Conservation (phyloP, 306 rosid genomes). For the Myrica gale region DNA sequence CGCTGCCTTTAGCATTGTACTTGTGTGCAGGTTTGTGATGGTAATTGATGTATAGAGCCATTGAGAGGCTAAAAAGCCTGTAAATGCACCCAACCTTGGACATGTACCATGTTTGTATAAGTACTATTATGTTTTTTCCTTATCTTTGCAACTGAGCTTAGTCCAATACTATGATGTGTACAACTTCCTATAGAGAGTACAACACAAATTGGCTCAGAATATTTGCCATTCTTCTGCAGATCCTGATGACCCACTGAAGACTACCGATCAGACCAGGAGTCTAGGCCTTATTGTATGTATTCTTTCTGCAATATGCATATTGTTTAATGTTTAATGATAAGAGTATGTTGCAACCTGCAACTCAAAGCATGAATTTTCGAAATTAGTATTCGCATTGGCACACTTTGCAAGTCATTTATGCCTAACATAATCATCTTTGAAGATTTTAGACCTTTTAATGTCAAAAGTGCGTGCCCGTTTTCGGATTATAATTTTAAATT, state of each 20-base stretch:
- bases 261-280: constrained; percentile 74
- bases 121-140: not conserved
- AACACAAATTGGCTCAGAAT: not conserved
- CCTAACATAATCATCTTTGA: not conserved
- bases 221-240: constrained; percentile 36
- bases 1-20: not conserved
- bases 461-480: not conserved
- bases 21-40: no score
- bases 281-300: constrained; percentile 70
- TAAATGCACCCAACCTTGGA: not conserved
- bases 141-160: not conserved
- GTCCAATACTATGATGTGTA: not conserved
- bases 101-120: not conserved
- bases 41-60: not conserved
- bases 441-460: not conserved
- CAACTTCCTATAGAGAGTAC: not conserved
- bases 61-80: not conserved
- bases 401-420: not conserved
- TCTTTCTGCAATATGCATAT: not conserved
- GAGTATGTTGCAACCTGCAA: not conserved
- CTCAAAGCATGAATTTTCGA: not conserved
- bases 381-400: not conserved
- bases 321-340: not conserved
- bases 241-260: constrained; percentile 73
- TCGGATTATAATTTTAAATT: not conserved